These are phyloP conservation scores for Rhodotorula sp. DNA, from an alignment of 1,284 basidiomycete genomes.

Conservation along the genomic window DNA sequence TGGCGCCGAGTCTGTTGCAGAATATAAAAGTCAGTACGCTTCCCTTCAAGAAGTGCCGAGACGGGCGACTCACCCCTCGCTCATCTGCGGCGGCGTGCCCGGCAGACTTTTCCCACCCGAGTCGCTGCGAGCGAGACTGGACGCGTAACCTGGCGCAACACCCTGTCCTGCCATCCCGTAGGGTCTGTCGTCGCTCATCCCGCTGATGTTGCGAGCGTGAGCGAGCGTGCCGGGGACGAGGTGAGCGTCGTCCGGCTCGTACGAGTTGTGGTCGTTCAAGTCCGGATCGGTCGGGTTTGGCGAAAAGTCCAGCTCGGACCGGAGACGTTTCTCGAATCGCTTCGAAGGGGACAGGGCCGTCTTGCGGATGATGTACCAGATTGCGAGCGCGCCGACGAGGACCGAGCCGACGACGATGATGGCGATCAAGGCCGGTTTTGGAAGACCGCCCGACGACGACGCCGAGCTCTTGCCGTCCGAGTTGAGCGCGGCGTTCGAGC, in stretches of 20 bases:
- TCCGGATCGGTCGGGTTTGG: slow-evolving; percentile 12
- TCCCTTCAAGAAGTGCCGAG: not conserved
- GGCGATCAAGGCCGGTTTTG: slow-evolving; percentile 34
- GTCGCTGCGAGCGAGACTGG: slow-evolving; percentile 32
- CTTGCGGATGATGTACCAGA: slow-evolving; percentile 42
- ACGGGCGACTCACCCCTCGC: slow-evolving; percentile 22
- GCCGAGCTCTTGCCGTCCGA: not conserved
- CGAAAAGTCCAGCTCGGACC: slow-evolving; percentile 35
- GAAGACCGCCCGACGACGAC: slow-evolving; percentile 29
- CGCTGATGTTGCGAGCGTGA: slow-evolving; percentile 22
- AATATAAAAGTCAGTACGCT: not conserved
- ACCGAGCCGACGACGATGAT: slow-evolving; percentile 38
- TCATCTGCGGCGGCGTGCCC: slow-evolving; percentile 15
- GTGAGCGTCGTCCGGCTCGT: slow-evolving; percentile 6
- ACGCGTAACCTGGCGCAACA: slow-evolving; percentile 11
- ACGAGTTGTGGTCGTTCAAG: slow-evolving; percentile 1
- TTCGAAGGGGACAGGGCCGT: slow-evolving; percentile 37
- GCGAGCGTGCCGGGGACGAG: slow-evolving; percentile 6
- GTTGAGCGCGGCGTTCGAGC: slow-evolving; percentile 10
- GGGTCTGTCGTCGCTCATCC: slow-evolving; percentile 12
- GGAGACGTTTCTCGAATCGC: slow-evolving; percentile 39
- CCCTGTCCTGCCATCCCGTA: not conserved
- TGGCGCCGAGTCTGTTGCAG: not conserved
- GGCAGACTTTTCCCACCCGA: slow-evolving; percentile 15
- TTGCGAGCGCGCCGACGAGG: slow-evolving; percentile 30